Conservation (phyloP, 768 basidiomycete species). For the Podaxis pistillaris region DNA sequence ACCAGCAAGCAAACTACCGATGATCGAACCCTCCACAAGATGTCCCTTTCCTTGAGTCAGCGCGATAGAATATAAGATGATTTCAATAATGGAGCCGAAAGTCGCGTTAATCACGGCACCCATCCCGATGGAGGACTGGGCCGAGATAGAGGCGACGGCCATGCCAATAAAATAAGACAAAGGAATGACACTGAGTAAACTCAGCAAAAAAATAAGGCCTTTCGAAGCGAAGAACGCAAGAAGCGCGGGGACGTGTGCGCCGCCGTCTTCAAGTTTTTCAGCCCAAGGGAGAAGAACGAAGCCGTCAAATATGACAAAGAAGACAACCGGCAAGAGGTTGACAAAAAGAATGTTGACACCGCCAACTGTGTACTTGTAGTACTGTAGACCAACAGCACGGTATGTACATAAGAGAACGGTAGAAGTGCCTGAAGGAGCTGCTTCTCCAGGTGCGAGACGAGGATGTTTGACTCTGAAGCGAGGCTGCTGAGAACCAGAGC, state of each 20-base stretch:
- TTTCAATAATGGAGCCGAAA: conserved; percentile 98
- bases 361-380: conserved; percentile 98
- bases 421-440: conserved; percentile 79
- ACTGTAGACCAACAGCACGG: conserved; percentile 83
- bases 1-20: conserved; percentile 92
- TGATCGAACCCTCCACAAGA: conserved; percentile 95
- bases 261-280: conserved; percentile 55
- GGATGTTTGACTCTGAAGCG: conserved; percentile 70
- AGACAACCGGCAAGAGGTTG: conserved; percentile 90
- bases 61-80: conserved; percentile 89
- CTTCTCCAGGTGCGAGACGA: conserved; percentile 81
- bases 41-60: conserved; percentile 89
- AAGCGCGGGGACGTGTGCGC: conserved; percentile 59
- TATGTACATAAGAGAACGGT: conserved; percentile 95
- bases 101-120: conserved; percentile 99
- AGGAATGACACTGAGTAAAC: conserved; percentile 90
- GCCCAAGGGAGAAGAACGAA: conserved; percentile 74
- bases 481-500: conserved; percentile 23
- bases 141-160: conserved; percentile 99
- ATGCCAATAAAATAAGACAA: conserved; percentile 99
- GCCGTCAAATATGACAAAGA: conserved; percentile 95
- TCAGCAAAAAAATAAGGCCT: conserved; percentile 77
- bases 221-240: conserved; percentile 70
- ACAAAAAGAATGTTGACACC: conserved; percentile 99
- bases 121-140: conserved; percentile 98